Conservation (phyloP, 768 basidiomycete genomes). For the Sporobolomyces phaffii region DNA sequence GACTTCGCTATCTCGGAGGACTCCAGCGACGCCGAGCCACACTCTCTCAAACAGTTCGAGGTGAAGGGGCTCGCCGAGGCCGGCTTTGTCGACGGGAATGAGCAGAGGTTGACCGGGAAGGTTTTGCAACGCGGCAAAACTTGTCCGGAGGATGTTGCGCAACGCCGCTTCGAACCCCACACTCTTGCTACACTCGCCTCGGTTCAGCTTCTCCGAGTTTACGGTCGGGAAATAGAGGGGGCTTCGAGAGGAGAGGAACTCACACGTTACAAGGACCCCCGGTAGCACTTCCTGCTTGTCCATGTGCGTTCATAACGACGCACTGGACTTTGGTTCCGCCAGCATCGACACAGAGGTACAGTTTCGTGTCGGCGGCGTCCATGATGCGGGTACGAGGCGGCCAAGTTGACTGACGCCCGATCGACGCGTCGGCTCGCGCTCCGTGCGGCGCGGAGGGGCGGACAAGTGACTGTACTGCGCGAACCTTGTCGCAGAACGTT, state of each 20-base stretch:
- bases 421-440: no score
- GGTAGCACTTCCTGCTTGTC: conserved; percentile 35
- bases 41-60: conserved; percentile 39
- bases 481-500: no score
- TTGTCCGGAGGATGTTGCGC: conserved; percentile 41
- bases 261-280: conserved; percentile 46
- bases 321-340: conserved; percentile 44
- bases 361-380: no score
- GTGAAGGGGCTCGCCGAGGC: neutral
- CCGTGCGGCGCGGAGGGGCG: no score
- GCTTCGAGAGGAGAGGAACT: neutral
- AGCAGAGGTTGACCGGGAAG: neutral
- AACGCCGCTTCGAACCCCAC: conserved; percentile 40
- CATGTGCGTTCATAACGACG: conserved; percentile 32
- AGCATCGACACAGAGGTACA: conserved; percentile 44
- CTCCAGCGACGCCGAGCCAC: conserved; percentile 45
- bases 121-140: conserved; percentile 38
- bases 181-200: conserved; percentile 36
- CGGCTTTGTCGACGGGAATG: conserved; percentile 7
- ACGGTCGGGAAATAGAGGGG: no score
- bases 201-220: neutral
- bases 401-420: no score
- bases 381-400: no score
- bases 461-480: no score
- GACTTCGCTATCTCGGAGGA: conserved; percentile 32